Conservation (phyloP, 352 stramenopile genomes). For the Hyaloperonospora arabidopsidis region DNA sequence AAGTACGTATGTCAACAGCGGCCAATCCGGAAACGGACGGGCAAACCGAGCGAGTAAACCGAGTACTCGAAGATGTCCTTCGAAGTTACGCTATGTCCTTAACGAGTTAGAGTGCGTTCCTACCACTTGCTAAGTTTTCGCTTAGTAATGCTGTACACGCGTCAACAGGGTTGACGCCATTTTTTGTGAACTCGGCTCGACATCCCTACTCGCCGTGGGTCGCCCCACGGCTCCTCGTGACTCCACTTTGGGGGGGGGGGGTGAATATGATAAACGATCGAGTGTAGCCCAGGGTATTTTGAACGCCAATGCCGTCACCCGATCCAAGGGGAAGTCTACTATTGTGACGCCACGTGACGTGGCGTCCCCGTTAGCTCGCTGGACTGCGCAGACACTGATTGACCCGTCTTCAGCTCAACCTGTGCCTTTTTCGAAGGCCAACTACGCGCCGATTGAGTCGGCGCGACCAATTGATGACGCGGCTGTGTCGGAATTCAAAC, state of each 20-base stretch:
- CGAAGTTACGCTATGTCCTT: not conserved
- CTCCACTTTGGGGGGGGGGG: not conserved
- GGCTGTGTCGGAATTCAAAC: not conserved
- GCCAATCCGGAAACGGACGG: constrained; percentile 6
- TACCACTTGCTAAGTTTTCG: not conserved
- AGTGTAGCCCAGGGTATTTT: not conserved
- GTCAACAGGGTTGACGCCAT: not conserved
- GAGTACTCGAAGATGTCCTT: not conserved
- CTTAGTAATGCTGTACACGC: not conserved
- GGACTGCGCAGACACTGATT: not conserved
- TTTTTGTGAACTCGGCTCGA: not conserved
- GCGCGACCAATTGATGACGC: not conserved
- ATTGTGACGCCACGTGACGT: not conserved
- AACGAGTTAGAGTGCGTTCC: not conserved
- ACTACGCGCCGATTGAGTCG: not conserved
- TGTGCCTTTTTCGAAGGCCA: not conserved
- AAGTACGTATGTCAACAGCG: constrained; percentile 3
- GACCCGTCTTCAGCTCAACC: not conserved
- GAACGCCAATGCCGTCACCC: not conserved
- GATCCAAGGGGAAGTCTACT: not conserved
- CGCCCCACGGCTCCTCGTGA: not conserved
- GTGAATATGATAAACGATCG: not conserved
- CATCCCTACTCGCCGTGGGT: not conserved
- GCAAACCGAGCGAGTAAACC: not conserved
- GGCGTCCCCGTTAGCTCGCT: not conserved